Percentiles rank a stretch among this genome's conserved stretches.
Conservation (phyloP, 2,329 filamentous ascomycete species). For the Hypoxylon sp. region DNA sequence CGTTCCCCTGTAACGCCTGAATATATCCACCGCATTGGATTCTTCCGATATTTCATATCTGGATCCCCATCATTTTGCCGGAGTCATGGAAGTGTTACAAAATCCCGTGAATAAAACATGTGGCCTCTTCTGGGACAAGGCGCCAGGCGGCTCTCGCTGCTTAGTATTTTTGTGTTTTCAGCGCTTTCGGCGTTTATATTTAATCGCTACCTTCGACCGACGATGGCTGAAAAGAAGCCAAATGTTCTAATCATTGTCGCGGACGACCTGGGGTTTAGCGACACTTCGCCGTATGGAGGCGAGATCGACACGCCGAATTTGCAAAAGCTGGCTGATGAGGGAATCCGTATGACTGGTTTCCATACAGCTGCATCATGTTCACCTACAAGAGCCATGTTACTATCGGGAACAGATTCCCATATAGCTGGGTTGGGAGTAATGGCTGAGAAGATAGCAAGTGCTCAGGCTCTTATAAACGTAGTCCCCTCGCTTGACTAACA, state of each 20-base stretch:
- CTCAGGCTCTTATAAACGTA: not conserved
- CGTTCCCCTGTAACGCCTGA: slow-evolving; percentile 19
- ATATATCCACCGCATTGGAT: slow-evolving; percentile 31
- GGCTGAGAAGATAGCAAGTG: slow-evolving; percentile 55
- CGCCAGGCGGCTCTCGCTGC: slow-evolving; percentile 13
- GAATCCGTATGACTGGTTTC: slow-evolving; percentile 70
- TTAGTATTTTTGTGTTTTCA: slow-evolving; percentile 28
- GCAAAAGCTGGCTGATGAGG: slow-evolving; percentile 63
- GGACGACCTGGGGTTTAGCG: slow-evolving; percentile 60
- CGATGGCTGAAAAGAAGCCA: slow-evolving; percentile 48
- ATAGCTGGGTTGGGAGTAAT: slow-evolving; percentile 65
- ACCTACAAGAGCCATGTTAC: slow-evolving; percentile 70
- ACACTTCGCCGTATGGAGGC: slow-evolving; percentile 65
- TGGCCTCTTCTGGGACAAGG: slow-evolving; percentile 29
- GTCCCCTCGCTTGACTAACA: slow-evolving; percentile 12
- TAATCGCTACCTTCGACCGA: slow-evolving; percentile 25
- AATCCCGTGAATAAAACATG: slow-evolving; percentile 19
- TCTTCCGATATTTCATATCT: slow-evolving; percentile 34
- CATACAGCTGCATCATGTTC: slow-evolving; percentile 72
- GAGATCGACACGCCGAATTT: slow-evolving; percentile 71
- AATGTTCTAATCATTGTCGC: slow-evolving; percentile 63
- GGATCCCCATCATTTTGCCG: slow-evolving; percentile 34
- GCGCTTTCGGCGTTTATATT: slow-evolving; percentile 29
- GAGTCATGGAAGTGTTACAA: slow-evolving; percentile 23
- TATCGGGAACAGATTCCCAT: slow-evolving; percentile 69